Conservation (phyloP, 306 rosid genomes). For the Cucurbita maxima region DNA sequence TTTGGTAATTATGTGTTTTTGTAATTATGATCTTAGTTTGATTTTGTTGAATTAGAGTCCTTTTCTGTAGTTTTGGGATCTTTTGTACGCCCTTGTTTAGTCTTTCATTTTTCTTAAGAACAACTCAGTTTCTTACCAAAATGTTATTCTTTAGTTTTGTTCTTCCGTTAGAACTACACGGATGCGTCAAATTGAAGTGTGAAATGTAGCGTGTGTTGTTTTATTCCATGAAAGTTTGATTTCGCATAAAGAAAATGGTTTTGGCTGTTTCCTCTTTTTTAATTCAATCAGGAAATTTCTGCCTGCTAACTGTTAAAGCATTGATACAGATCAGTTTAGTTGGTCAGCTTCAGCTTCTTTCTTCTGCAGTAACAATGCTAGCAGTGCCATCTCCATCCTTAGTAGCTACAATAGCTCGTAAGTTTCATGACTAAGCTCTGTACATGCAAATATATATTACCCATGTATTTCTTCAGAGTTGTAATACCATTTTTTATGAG, state of each 20-base stretch:
- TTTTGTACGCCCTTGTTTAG: too few species aligned
- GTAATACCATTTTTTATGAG: neutral
- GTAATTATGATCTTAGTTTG: neutral
- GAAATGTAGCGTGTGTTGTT: neutral
- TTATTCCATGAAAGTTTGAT: neutral
- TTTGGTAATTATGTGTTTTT: neutral
- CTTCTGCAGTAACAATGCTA: conserved; percentile 77
- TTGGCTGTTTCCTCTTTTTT: neutral
- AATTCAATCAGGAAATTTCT: neutral
- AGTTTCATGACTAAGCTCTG: conserved; percentile 26
- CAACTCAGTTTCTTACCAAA: too few species aligned
- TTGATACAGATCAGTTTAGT: conserved; percentile 72
- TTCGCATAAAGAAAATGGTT: neutral
- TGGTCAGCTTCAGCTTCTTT: conserved; percentile 98
- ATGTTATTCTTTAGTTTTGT: neutral
- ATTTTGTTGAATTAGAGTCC: neutral
- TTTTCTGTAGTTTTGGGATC: neutral
- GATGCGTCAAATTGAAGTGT: neutral
- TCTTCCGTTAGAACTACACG: neutral
- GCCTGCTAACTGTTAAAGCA: conserved; percentile 7
- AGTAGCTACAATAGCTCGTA: conserved; percentile 90
- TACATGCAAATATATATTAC: neutral
- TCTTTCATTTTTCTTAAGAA: too few species aligned
- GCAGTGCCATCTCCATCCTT: conserved; percentile 95
- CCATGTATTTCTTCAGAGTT: neutral